A percentile compares a stretch with the other conserved stretches of the same genome.
These are phyloP conservation scores for Salix dunnii DNA, from an alignment of 345 rosid species.

Conservation along the genomic window DNA sequence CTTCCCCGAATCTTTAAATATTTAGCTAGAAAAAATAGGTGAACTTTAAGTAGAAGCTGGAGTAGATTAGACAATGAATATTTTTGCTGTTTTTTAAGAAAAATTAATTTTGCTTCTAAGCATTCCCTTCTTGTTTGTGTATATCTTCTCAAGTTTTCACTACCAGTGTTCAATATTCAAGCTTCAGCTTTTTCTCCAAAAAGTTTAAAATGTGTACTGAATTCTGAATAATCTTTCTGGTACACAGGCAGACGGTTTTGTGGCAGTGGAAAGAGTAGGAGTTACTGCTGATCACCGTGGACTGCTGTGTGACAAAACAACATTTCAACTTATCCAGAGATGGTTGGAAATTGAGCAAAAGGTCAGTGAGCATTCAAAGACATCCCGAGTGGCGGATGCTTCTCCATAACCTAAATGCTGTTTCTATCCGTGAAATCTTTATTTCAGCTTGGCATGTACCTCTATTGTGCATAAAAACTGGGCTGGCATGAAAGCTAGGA, in stretches of 20 bases:
- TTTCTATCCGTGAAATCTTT: no score
- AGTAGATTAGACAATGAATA: no score
- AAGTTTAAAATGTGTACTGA: neutral
- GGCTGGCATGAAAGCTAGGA: no score
- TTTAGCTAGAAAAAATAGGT: no score
- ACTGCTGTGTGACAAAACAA: slow-evolving; percentile 48
- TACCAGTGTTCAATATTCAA: neutral
- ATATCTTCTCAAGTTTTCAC: neutral
- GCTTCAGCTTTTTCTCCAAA: neutral
- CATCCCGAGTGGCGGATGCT: slow-evolving; percentile 48
- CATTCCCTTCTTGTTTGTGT: neutral
- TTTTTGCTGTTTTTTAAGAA: no score
- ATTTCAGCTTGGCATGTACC: no score
- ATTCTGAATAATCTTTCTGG: neutral
- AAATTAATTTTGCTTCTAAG: neutral
- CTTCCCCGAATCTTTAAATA: no score
- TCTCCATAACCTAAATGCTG: slow-evolving; percentile 25
- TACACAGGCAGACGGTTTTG: slow-evolving; percentile 61
- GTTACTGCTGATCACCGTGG: slow-evolving; percentile 59
- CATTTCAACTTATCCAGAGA: slow-evolving; percentile 48
- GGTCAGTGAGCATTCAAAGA: slow-evolving; percentile 26
- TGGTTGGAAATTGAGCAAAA: slow-evolving; percentile 68
- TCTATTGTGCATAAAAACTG: no score
- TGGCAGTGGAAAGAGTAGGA: slow-evolving; percentile 62
- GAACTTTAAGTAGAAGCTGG: no score